These are phyloP conservation scores for Apiospora phragmitis DNA, from an alignment of 2,329 filamentous ascomycete genomes.

Conservation along the genomic window DNA sequence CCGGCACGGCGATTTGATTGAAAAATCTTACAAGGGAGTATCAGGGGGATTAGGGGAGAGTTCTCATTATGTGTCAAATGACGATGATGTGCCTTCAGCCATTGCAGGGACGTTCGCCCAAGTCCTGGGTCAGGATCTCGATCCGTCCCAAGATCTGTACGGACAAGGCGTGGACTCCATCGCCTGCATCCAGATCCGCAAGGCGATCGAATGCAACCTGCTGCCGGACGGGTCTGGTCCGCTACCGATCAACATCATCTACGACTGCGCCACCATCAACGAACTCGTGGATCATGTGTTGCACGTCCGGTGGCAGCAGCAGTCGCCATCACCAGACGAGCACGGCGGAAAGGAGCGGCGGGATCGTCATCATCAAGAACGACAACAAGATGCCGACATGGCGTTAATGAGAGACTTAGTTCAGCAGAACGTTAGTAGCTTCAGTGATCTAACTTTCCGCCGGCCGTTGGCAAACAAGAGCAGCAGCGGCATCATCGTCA, in stretches of 20 bases:
- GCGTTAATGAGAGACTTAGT: slow-evolving; percentile 28
- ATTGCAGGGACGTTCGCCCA: slow-evolving; percentile 35
- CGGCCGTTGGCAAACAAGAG: not conserved
- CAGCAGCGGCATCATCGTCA: slow-evolving; percentile 16
- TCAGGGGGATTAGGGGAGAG: slow-evolving; percentile 7
- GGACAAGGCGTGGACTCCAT: slow-evolving; percentile 62
- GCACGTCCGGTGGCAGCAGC: not conserved
- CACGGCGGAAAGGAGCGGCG: not conserved
- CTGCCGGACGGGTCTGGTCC: slow-evolving; percentile 12
- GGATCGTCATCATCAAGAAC: not conserved
- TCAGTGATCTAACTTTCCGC: slow-evolving; percentile 23
- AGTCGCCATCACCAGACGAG: not conserved
- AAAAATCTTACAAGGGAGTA: slow-evolving; percentile 41
- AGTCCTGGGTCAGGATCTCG: slow-evolving; percentile 27
- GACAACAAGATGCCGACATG: slow-evolving; percentile 17
- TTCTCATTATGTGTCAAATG: slow-evolving; percentile 11
- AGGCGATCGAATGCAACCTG: slow-evolving; percentile 26
- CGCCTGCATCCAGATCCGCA: slow-evolving; percentile 53
- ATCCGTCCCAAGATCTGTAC: slow-evolving; percentile 52
- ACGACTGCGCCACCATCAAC: slow-evolving; percentile 57
- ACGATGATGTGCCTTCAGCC: slow-evolving; percentile 35
- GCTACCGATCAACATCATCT: slow-evolving; percentile 59
- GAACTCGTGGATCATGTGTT: slow-evolving; percentile 25
- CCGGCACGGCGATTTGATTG: slow-evolving; percentile 47
- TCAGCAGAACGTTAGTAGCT: slow-evolving; percentile 28